Base-by-base conservation (phyloP, 1,139 yeast genomes). In the Ogataea hybrid region DNA sequence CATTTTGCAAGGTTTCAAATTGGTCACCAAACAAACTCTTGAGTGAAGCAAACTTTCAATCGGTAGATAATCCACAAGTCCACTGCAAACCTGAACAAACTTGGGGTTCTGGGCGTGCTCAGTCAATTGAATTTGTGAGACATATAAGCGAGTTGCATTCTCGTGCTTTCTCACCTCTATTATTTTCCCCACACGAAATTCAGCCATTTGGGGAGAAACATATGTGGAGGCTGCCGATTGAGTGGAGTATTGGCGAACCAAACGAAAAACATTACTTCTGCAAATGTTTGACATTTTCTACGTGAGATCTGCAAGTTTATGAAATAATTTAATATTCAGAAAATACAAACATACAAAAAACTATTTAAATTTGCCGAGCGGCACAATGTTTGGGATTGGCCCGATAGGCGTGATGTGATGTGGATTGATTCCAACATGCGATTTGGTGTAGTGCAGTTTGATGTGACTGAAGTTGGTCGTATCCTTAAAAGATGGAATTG, bases 381-480 rank as follows among this genome's bases (percentile, higher is more conserved):
- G 74, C 49, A 70, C 59, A 48, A 88, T 84, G 57, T 86, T 67
- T 29, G 96, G 96, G 36, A 83, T 56, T 15, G 98, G 98, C 3
- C 98, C 98, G 33, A 84, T 61, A 6, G 97, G 95, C 2, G 96
- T 85, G 51, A 92, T 84, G 2, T 84, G 83, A 49, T 72, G 68
- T 6, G 96, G 97, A 62, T 92, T 92, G 63, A 88, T 84, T 41
- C 74, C 75, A 41, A 75, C 62, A 63, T 90, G 97, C 17, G 94
- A 81, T 64, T 75, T 79, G 39, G 96, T 88, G 69, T 90, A 92
- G 65, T 90, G 97, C 54, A 70, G 70, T 65, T 90, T 90, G 70
- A 90, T 90, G 64, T 90, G 97, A 35, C 84, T 86, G 59, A 90
- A 88, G 61, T 86, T 72, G 16, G 96, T 88, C 12, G 97, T 87